These are phyloP conservation scores for Diaporthe aspalathi DNA, from an alignment of 2,329 filamentous ascomycete genomes.

Conservation along the genomic window DNA sequence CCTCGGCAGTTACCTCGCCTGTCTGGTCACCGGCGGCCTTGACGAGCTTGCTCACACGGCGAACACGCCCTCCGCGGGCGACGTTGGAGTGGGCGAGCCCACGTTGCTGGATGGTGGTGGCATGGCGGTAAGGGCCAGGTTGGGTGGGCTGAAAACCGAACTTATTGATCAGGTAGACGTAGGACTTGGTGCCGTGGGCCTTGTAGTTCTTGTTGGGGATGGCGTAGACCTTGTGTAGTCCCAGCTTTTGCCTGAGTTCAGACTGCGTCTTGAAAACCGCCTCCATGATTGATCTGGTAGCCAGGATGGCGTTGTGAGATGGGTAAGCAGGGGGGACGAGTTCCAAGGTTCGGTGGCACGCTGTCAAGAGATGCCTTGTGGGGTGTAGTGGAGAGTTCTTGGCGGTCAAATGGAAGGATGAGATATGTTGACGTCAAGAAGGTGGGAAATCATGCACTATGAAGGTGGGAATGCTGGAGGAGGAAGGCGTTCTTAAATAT, in stretches of 20 bases:
- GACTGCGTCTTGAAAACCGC: conserved; percentile 49
- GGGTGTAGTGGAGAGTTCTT: neutral
- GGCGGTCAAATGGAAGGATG: conserved; percentile 4
- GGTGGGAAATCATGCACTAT: neutral
- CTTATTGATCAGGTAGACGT: conserved; percentile 70
- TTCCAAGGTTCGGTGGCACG: neutral
- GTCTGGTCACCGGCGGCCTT: conserved; percentile 52
- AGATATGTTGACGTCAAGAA: neutral
- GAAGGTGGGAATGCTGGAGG: neutral
- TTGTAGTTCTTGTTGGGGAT: conserved; percentile 70
- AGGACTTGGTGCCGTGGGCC: conserved; percentile 70
- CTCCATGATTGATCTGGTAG: conserved; percentile 48
- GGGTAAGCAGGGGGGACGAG: neutral
- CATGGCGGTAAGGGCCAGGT: conserved; percentile 69
- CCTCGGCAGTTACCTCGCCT: conserved; percentile 68
- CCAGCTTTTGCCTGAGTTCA: conserved; percentile 50
- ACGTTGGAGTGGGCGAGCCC: conserved; percentile 58
- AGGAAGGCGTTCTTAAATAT: conserved; percentile 34
- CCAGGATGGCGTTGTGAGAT: conserved; percentile 14
- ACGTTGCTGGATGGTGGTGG: conserved; percentile 59
- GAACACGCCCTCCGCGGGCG: conserved; percentile 60
- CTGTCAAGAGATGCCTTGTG: neutral
- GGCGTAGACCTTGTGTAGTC: conserved; percentile 60
- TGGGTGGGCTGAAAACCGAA: conserved; percentile 72
- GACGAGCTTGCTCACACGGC: conserved; percentile 59